A percentile compares a stretch with the other conserved stretches of the same genome.
These are phyloP conservation scores for Fraxinus paxiana DNA, from an alignment of 305 asterid species.

Conservation along the genomic window DNA sequence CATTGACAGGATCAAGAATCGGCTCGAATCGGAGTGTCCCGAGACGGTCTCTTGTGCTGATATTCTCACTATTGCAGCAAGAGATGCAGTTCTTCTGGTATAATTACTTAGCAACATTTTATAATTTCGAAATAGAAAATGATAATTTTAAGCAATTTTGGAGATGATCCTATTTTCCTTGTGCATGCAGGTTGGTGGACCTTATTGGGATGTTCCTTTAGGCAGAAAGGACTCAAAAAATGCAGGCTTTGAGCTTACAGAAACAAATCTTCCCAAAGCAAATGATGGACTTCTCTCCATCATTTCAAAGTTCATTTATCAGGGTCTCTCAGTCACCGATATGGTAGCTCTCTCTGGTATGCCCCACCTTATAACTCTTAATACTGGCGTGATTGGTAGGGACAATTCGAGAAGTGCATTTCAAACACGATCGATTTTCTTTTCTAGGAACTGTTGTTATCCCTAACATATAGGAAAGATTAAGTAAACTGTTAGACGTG, in stretches of 20 bases:
- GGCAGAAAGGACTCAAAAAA: constrained; percentile 79
- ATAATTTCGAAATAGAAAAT: neutral
- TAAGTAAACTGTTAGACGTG: neutral
- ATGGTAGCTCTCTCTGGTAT: constrained; percentile 92
- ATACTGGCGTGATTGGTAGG: neutral
- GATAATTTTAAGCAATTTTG: neutral
- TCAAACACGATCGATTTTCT: neutral
- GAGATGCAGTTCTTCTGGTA: constrained; percentile 86
- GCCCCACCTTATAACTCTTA: neutral
- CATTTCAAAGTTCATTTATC: constrained; percentile 65
- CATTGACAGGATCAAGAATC: constrained; percentile 68
- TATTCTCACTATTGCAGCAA: constrained; percentile 80
- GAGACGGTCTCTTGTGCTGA: constrained; percentile 85
- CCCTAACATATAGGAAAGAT: neutral
- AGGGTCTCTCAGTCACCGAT: constrained; percentile 78
- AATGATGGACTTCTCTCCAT: constrained; percentile 71
- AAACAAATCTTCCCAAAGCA: constrained; percentile 60
- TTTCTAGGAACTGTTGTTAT: neutral
- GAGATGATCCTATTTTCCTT: neutral
- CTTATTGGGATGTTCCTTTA: constrained; percentile 82
- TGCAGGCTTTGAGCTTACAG: constrained; percentile 60
- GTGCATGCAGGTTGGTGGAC: constrained; percentile 77
- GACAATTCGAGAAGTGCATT: neutral
- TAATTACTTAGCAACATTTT: neutral
- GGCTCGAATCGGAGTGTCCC: constrained; percentile 81